Conservation (phyloP, 2,329 filamentous ascomycete species). For the Cladosporium austrohemisphaericum region DNA sequence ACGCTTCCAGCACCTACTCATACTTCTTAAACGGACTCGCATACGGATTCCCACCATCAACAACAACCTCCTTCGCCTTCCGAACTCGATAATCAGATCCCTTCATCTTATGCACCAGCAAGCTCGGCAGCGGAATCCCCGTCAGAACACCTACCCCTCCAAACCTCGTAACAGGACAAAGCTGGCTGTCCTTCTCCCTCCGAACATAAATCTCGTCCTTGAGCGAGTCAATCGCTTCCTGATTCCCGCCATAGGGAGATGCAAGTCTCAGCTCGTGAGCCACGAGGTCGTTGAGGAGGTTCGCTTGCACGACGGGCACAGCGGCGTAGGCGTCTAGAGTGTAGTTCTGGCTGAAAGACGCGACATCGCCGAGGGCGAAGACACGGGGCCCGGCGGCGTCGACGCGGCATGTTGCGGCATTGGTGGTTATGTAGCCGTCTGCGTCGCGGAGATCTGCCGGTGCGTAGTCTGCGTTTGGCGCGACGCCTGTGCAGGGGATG, state of each 20-base stretch:
- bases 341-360: constrained; percentile 31
- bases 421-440: constrained; percentile 27
- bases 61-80: constrained; percentile 24
- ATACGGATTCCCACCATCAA: constrained; percentile 26
- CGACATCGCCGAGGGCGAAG: constrained; percentile 37
- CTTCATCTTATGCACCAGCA: constrained; percentile 30
- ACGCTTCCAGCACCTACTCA: constrained; percentile 1
- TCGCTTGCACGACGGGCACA: constrained; percentile 34
- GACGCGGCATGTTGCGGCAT: constrained; percentile 29
- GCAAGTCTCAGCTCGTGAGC: constrained; percentile 27
- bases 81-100: constrained; percentile 28
- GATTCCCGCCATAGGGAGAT: constrained; percentile 25
- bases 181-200: constrained; percentile 18
- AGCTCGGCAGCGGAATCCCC: constrained; percentile 26
- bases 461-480: constrained; percentile 33
- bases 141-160: constrained; percentile 32
- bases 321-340: constrained; percentile 35
- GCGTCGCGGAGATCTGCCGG: constrained; percentile 26
- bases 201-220: constrained; percentile 24
- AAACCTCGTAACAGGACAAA: constrained; percentile 31
- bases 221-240: constrained; percentile 23
- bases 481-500: constrained; percentile 34
- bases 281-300: constrained; percentile 34
- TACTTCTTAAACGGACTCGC: constrained; percentile 9
- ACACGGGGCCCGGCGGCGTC: constrained; percentile 28